phyloP scores from a whole-genome alignment of 2,329 filamentous ascomycete species.

The Fusarium gaditjirri region DNA sequence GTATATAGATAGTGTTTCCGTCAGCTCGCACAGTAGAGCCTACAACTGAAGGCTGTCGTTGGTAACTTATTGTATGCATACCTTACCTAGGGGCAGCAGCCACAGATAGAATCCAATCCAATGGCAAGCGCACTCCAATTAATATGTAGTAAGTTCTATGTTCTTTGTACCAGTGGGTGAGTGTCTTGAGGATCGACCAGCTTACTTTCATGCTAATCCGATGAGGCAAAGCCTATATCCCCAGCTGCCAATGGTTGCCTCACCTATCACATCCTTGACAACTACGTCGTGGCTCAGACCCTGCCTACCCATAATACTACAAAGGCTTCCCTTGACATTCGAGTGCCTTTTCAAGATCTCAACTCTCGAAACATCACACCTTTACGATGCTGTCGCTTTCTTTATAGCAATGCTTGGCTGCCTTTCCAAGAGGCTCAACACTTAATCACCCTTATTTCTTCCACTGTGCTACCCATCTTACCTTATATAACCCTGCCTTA shows the following conservation, averaged over 20 bases:
- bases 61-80: not conserved
- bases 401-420: not conserved
- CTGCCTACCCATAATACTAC: not conserved
- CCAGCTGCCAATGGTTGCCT: slow-evolving; percentile 5
- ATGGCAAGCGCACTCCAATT: too few species aligned
- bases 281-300: slow-evolving; percentile 27
- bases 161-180: not conserved
- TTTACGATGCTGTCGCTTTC: not conserved
- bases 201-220: slow-evolving; percentile 3
- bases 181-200: not conserved
- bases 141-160: not conserved
- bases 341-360: not conserved
- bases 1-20: not conserved
- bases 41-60: not conserved
- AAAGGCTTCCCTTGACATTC: slow-evolving; percentile 10
- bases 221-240: slow-evolving; percentile 2
- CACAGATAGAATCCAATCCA: not conserved
- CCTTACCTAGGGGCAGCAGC: not conserved
- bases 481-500: not conserved
- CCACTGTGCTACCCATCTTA: not conserved
- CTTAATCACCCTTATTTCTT: not conserved
- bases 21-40: not conserved
- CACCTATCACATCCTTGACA: slow-evolving; percentile 23
- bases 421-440: not conserved
- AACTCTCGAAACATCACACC: not conserved